Evolutionary conservation across 371 early-diverging fungal species (phyloP), one percentile per base, ranked within the genome.

Genomic region (Apophysomyces sp.): DNA sequence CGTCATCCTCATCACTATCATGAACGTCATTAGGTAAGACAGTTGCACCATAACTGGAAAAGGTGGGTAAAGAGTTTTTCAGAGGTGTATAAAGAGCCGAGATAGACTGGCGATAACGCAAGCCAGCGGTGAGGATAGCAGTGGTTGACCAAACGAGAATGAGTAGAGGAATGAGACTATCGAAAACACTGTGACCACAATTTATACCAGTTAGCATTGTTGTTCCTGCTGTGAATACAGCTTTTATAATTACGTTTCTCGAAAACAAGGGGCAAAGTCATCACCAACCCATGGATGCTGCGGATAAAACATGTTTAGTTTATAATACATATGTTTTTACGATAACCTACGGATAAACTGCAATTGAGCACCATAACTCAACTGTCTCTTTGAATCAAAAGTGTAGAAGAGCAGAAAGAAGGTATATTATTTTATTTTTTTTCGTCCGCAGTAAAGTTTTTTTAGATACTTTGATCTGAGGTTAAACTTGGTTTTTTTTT

Each of bases 21-120:
- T n/a, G 55, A 16, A 37, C 30, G 21, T 55, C 24, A 21, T 44
- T 44, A 9, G 49, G 62, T 9, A 39, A 36, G n/a, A 27, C 37
- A 12, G 65, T 59, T 16, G 70, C 55, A 49, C 70, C 70, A 58
- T 70, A 70, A 31, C 60, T 28, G 29, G 36, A 41, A 16, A 32
- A 62, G 5, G 40, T 29, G 3, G 59, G 30, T 3, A 56, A 8
- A 12, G 24, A 13, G 40, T 39, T 37, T 57, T 57, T 57, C 24
- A 57, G 37, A 15, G 57, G 57, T 32, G 57, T 39, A 37, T 57
- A 57, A 28, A 57, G 57, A 29, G n/a, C n/a, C 1, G 57, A 57
- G 11, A 41, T 28, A 21, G 52, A 37, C n/a, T 58, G 63, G 29
- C 52, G 34, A 57, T 63, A 54, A 28, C 58, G 63, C 6, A 52